Conservation (phyloP, 306 rosid genomes). For the Lithocarpus polystachyus region DNA sequence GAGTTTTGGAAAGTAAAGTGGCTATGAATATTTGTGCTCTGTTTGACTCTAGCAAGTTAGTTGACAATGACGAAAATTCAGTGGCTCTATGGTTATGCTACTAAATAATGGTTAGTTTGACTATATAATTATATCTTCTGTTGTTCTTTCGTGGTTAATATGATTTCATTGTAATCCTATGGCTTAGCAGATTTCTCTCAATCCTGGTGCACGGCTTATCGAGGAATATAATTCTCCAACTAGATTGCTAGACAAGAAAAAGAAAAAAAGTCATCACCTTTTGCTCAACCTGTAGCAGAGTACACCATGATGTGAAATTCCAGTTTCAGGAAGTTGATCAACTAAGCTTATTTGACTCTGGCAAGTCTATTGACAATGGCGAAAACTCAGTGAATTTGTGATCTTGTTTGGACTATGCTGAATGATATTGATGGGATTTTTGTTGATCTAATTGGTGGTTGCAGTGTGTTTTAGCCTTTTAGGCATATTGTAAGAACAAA, state of each 20-base stretch:
- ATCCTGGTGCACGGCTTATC: slow-evolving; percentile 30
- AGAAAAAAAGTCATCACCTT: too few relatives aligned
- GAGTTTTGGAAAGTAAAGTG: too few relatives aligned
- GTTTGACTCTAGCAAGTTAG: too few relatives aligned
- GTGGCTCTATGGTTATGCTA: too few relatives aligned
- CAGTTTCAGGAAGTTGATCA: not conserved
- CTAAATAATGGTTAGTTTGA: slow-evolving; percentile 27
- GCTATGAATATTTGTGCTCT: too few relatives aligned
- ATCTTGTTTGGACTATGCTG: not conserved
- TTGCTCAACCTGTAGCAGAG: too few relatives aligned
- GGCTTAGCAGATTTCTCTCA: not conserved
- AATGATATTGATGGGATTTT: not conserved
- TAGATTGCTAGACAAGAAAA: too few relatives aligned
- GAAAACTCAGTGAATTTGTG: not conserved
- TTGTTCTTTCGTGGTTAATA: too few relatives aligned
- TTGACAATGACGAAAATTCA: too few relatives aligned
- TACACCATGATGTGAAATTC: slow-evolving; percentile 26
- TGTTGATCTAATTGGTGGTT: too few relatives aligned
- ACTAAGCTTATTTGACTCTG: not conserved
- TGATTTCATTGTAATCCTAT: not conserved
- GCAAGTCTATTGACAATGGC: not conserved
- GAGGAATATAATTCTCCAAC: slow-evolving; percentile 43
- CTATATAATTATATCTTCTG: not conserved
- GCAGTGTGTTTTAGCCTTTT: too few relatives aligned
- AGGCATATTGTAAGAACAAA: too few relatives aligned